Evolutionary conservation across 2,329 filamentous ascomycete species (phyloP).

Genomic region (Pseudogymnoascus sp.): DNA sequence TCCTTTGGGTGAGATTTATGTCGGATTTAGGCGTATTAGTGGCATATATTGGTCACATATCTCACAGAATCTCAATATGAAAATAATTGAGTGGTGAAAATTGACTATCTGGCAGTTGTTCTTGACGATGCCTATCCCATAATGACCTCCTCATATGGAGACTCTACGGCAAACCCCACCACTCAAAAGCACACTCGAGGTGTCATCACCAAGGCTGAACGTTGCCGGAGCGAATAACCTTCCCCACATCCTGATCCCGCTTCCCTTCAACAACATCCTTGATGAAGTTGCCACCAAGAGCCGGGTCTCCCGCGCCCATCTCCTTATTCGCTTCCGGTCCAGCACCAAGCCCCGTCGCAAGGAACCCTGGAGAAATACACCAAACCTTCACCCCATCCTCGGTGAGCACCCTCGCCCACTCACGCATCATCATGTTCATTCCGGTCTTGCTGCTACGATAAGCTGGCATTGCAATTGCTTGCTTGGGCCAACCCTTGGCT

Average conservation of each 20-base stretch:
- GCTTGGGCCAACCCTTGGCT: slow-evolving; percentile 35
- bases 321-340: slow-evolving; percentile 17
- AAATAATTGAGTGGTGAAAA: background rate
- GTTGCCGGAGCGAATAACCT: slow-evolving; percentile 23
- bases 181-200: background rate
- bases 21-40: background rate
- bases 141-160: background rate
- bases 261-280: slow-evolving; percentile 33
- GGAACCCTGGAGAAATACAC: slow-evolving; percentile 38
- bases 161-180: background rate
- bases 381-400: slow-evolving; percentile 44
- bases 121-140: background rate
- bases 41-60: background rate
- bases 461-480: slow-evolving; percentile 19
- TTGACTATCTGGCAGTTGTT: background rate
- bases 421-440: slow-evolving; percentile 41
- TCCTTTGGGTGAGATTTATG: background rate
- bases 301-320: slow-evolving; percentile 28
- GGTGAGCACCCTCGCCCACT: slow-evolving; percentile 34
- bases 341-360: slow-evolving; percentile 39
- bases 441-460: slow-evolving; percentile 37
- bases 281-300: slow-evolving; percentile 33
- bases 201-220: slow-evolving; percentile 19
- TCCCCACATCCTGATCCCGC: slow-evolving; percentile 34
- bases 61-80: background rate